Conservation (phyloP, 495 filamentous ascomycete genomes). For the Clavariopsis aquatica region DNA sequence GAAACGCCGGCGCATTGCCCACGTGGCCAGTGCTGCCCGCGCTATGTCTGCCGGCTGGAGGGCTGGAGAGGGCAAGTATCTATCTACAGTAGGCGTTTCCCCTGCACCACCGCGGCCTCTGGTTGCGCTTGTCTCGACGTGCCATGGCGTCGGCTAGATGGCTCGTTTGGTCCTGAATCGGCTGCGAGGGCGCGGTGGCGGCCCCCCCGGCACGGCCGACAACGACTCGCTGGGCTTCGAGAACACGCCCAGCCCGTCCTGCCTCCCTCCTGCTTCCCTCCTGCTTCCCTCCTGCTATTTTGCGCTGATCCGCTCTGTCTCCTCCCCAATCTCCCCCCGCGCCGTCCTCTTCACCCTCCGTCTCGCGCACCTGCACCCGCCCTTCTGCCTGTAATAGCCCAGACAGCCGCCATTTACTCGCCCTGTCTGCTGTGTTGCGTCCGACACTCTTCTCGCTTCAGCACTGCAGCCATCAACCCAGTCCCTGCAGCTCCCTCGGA, state of each 20-base stretch:
- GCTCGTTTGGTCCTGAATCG: background rate
- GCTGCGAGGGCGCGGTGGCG: too few species aligned
- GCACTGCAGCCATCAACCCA: conserved; percentile 23
- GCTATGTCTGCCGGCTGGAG: background rate
- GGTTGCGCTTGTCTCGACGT: background rate
- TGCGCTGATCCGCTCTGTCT: background rate
- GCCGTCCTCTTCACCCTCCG: background rate
- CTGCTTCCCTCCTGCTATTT: background rate
- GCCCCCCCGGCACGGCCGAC: background rate
- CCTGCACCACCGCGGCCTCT: background rate
- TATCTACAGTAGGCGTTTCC: too few species aligned
- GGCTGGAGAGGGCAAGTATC: too few species aligned
- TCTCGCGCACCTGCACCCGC: background rate
- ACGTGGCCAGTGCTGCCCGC: too few species aligned
- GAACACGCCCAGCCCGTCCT: background rate
- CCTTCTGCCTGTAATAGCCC: conserved; percentile 2
- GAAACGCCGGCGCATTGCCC: too few species aligned
- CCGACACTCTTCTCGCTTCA: conserved; percentile 4
- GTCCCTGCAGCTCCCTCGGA: conserved; percentile 1
- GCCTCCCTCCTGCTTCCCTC: background rate
- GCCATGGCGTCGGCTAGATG: background rate
- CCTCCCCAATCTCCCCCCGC: background rate
- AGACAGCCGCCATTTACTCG: conserved; percentile 13
- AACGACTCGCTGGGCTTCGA: conserved; percentile 1
- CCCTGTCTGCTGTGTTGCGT: background rate